Evolutionary conservation across 2,329 filamentous ascomycete genomes (phyloP), one percentile per base, ranked within the genome.

Genomic region (Aspergillus chevalieri): DNA sequence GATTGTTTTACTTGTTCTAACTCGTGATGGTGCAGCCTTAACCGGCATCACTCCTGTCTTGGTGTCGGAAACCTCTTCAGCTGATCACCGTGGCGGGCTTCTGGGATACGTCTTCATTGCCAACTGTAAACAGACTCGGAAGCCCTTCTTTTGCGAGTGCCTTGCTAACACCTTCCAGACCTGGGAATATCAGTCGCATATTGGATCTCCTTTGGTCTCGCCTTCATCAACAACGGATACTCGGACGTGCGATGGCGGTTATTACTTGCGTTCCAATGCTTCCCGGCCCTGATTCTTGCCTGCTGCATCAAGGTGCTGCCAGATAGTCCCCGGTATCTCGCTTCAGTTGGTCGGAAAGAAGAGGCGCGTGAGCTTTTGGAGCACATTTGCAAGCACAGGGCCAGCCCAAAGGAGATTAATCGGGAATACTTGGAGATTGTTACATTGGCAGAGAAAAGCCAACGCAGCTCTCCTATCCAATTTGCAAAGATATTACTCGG

Each of bases 101-200:
- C 66, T 78, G 33, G 75, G 71, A n/a, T 74, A 76, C 46, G 74
- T 78, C 41, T 79, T 79, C 58, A 73, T 78, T 47, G 75, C 76
- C 38, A 78, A 79, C 56, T 78, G 64, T 66, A 51, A 52, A 61
- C 34, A 26, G 4, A 15, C 21, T 6, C 21, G 4, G 21, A 22
- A 22, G 21, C 21, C 21, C 5, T 22, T 22, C 21, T 22, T 22
- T 22, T 22, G 21, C 21, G 21, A 22, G 3, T 22, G 21, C 5
- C 21, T 22, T 22, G 21, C 21, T 22, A 22, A 22, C 30, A 19
- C 6, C 14, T 14, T n/a, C 39, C 17, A 67, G 65, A 77, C 51
- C 66, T 78, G 3, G 76, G 77, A 19, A 77, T 79, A 42, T 70
- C 67, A 9, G 44, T 66, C 14, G 65, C 66, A 3, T 68, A 68